Evolutionary conservation across 345 rosid species (phyloP), one percentile per base, ranked within the genome.

Genomic region (Populus simonii): DNA sequence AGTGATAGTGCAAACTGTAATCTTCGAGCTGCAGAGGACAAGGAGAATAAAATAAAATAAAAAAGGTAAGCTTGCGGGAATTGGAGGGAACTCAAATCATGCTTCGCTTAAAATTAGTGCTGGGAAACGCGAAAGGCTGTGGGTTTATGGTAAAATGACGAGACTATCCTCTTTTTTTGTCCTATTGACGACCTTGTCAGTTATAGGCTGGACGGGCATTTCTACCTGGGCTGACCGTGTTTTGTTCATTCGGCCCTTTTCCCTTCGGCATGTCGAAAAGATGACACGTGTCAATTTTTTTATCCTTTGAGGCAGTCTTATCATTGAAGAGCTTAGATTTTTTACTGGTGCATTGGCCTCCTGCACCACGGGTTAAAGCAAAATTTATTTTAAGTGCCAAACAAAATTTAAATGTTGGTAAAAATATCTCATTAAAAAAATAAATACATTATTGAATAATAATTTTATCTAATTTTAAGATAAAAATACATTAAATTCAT

Each of bases 51-150:
- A 57, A 68, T 36, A 18, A 55, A 49, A 70, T 23, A 7, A 72
- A 70, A 74, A 68, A 27, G 10, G 23, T 36, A 62, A 49, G 73
- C 61, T 31, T 8, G 78, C 68, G 71, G 57, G 69, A 83, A 69
- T 75, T 83, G 83, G 88, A 83, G 86, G 88, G 88, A 83, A 85
- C 80, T 74, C 61, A 31, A 83, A 83, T 74, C 61, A 31, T 72
- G 27, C 3, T 7, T 7, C 41, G 51, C 45, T 51, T 41, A 27
- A 67, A 83, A 70, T 63, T 25, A 39, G 23, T 31, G 61, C 22
- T 38, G 45, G 75, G 27, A 9, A 23, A n/a, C 27, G 81, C 71
- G 72, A 23, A n/a, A 15, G 5, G 70, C 20, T 3, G 13, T 67
- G 31, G 47, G 76, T 72, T 75, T 1, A 12, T 1, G 7, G 4